Conservation (phyloP, 257 asterid genomes). For the Oldenlandia corymbosa region DNA sequence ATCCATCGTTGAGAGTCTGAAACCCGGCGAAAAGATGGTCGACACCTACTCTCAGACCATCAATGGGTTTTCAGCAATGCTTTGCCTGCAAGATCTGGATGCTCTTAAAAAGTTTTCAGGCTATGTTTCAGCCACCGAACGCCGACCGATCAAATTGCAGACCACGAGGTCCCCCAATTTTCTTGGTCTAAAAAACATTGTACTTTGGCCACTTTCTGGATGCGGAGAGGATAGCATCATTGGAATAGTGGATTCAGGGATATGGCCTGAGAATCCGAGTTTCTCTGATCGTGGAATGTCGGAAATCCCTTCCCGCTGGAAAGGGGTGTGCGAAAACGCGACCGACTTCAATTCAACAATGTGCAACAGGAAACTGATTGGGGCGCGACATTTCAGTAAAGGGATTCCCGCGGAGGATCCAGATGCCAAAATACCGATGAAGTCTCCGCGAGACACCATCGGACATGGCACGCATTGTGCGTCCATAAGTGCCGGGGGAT, state of each 20-base stretch:
- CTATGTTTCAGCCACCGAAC: neutral
- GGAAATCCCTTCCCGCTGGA: constrained; percentile 39
- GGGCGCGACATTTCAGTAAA: no score
- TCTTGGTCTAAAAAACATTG: constrained; percentile 5
- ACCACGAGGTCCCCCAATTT: constrained; percentile 14
- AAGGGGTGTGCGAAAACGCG: constrained; percentile 39
- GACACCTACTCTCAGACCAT: constrained; percentile 4
- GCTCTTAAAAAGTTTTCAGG: neutral
- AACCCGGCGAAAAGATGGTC: no score
- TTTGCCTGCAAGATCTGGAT: neutral
- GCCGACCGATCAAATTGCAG: neutral
- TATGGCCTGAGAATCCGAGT: constrained; percentile 31
- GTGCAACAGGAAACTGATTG: constrained; percentile 23
- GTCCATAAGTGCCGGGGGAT: constrained; percentile 41
- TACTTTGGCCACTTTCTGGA: constrained; percentile 11
- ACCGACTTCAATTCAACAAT: constrained; percentile 33
- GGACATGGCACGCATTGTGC: constrained; percentile 49
- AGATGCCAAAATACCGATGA: constrained; percentile 10
- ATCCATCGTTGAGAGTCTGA: no score
- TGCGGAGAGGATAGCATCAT: constrained; percentile 9
- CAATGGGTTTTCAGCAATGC: constrained; percentile 12
- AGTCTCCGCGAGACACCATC: constrained; percentile 29
- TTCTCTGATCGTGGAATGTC: constrained; percentile 40
- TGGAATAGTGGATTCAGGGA: constrained; percentile 15
- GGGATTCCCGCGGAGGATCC: no score